These are phyloP conservation scores for Plasmodium billcollinsi DNA, from an alignment of 169 alveolate species.

Conservation along the genomic window DNA sequence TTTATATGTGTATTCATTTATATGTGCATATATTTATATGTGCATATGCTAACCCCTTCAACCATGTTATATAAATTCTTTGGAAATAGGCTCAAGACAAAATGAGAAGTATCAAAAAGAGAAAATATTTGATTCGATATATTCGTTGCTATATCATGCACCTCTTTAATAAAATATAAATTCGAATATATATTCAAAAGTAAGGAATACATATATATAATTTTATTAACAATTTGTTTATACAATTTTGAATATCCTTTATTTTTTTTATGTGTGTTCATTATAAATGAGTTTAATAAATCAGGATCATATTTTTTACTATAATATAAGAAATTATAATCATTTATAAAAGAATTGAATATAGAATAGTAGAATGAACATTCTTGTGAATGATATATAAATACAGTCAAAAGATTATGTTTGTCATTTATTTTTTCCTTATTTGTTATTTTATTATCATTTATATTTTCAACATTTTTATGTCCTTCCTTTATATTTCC, in stretches of 20 bases:
- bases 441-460: too few relatives aligned
- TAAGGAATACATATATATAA: slow-evolving; percentile 18
- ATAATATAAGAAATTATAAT: slow-evolving; percentile 22
- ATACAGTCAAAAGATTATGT: not conserved
- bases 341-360: slow-evolving; percentile 31
- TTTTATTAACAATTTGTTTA: slow-evolving; percentile 34
- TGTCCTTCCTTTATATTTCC: too few relatives aligned
- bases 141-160: slow-evolving; percentile 9
- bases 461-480: too few relatives aligned
- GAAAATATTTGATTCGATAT: slow-evolving; percentile 60
- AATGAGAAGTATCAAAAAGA: slow-evolving; percentile 41
- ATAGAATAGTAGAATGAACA: slow-evolving; percentile 22
- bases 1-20: too few relatives aligned
- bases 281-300: too few relatives aligned
- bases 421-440: too few relatives aligned
- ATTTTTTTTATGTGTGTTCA: not conserved
- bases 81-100: slow-evolving; percentile 17
- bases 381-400: not conserved
- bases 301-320: not conserved
- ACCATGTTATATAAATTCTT: slow-evolving; percentile 14
- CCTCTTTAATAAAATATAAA: slow-evolving; percentile 21
- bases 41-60: slow-evolving; percentile 22
- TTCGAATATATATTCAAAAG: slow-evolving; percentile 12
- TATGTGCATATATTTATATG: too few relatives aligned
- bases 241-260: slow-evolving; percentile 18